Conservation (phyloP, 2,329 filamentous ascomycete genomes). For the Botrytis hyacinthi region DNA sequence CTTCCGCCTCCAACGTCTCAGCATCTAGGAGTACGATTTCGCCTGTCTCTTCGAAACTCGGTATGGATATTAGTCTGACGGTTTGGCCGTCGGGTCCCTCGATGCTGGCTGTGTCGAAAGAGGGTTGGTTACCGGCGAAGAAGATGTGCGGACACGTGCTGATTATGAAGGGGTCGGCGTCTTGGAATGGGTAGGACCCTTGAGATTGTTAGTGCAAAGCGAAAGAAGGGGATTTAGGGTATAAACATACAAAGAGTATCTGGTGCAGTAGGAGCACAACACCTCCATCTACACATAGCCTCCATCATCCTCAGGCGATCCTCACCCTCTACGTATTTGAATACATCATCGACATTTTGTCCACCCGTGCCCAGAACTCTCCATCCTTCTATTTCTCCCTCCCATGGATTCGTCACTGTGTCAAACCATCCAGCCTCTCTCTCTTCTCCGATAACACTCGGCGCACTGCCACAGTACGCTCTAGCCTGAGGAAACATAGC, state of each 20-base stretch:
- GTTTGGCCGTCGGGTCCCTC: conserved; percentile 64
- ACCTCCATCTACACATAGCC: conserved; percentile 87
- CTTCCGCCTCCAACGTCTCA: conserved; percentile 67
- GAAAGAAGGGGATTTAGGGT: neutral
- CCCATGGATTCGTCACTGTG: conserved; percentile 88
- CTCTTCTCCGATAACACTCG: conserved; percentile 36
- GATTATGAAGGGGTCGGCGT: conserved; percentile 87
- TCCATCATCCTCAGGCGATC: conserved; percentile 88
- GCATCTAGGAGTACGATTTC: conserved; percentile 81
- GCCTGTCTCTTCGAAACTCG: conserved; percentile 73
- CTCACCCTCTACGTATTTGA: conserved; percentile 81
- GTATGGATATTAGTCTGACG: conserved; percentile 78
- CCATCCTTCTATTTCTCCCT: conserved; percentile 88
- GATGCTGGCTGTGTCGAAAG: conserved; percentile 70
- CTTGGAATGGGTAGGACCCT: conserved; percentile 97
- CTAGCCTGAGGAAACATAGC: conserved; percentile 83
- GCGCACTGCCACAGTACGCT: conserved; percentile 49
- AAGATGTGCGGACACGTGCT: conserved; percentile 84
- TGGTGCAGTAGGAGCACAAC: conserved; percentile 87
- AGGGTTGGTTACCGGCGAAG: conserved; percentile 81
- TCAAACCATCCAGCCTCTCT: conserved; percentile 73
- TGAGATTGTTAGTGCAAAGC: conserved; percentile 17
- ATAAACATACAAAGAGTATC: conserved; percentile 80
- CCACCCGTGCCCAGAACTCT: conserved; percentile 81
- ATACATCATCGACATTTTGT: conserved; percentile 90